phyloP scores from a whole-genome alignment of 257 asterid genomes.

The Catharanthus roseus region DNA sequence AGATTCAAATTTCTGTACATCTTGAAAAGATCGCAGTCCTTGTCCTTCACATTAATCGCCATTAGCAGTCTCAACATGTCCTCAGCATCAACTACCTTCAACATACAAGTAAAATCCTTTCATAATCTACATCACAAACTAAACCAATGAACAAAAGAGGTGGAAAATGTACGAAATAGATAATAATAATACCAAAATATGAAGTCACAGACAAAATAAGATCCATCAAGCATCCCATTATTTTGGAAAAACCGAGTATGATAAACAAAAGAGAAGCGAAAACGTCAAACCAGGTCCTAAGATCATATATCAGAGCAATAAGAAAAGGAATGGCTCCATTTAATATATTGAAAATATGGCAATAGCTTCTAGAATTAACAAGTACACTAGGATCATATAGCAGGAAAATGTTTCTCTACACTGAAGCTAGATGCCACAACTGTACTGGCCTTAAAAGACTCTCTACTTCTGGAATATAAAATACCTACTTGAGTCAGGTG shows the following conservation, averaged over 20 bases:
- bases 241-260: background rate
- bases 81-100: constrained; percentile 55
- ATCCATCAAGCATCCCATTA: background rate
- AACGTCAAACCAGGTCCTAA: background rate
- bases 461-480: too few species aligned
- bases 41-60: constrained; percentile 62
- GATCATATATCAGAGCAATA: too few species aligned
- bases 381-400: too few species aligned
- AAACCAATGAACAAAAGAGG: background rate
- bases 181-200: background rate
- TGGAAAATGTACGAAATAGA: background rate
- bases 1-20: constrained; percentile 63
- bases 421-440: too few species aligned
- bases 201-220: background rate
- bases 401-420: too few species aligned
- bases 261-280: background rate
- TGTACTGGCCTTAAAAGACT: too few species aligned
- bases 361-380: too few species aligned
- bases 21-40: constrained; percentile 61
- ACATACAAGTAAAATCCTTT: background rate
- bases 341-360: too few species aligned
- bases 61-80: constrained; percentile 48
- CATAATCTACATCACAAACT: background rate
- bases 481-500: background rate
- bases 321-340: too few species aligned